Base-by-base conservation (phyloP, 208 protist species). In the Jaenimonas drosophilae region DNA sequence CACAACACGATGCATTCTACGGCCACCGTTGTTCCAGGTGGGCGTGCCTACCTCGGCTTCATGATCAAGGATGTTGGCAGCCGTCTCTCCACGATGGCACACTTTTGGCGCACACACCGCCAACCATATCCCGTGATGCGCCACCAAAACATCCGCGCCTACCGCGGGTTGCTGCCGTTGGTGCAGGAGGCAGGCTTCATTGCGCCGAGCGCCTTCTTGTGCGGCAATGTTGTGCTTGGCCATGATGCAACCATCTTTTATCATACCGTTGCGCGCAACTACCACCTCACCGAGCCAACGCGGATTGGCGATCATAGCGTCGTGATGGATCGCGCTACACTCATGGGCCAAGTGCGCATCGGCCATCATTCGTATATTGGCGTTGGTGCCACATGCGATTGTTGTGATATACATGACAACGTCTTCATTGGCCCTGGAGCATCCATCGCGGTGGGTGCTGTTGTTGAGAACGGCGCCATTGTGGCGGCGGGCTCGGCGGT, bases 161-260 rank as follows among this genome's bases (percentile, higher is more conserved):
- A 93, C 55, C 76, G 80, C 36, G 72, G 76, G 11, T 81, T 93
- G 78, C 64, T 90, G 30, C 87, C 83, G 40, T 83, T 66, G 66
- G 88, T 82, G 30, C 70, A 89, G 46, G 81, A 90, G 28, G 64
- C 60, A 11, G 33, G 59, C n/a, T 95, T 95, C 54, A 79, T 96
- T 37, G 87, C 90, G 6, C 90, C 90, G 29, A 91, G 52, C 42
- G 85, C 85, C 4, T 87, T 60, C 52, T 61, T 96, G 11, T 65
- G 67, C 28, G 90, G 90, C 26, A 89, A 91, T 39, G 83, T 94
- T 3, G 61, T 70, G 4, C 62, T 96, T 33, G 82, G 83, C 11
- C 73, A 88, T 59, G 70, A 91, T 44, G 64, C 76, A 4, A 73
- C 50, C 27, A 48, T 96, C 42, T 95, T 88, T 40, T 96, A 96